Evolutionary conservation across 208 protist species (phyloP).

Genomic region (Trypanosoma brucei): DNA sequence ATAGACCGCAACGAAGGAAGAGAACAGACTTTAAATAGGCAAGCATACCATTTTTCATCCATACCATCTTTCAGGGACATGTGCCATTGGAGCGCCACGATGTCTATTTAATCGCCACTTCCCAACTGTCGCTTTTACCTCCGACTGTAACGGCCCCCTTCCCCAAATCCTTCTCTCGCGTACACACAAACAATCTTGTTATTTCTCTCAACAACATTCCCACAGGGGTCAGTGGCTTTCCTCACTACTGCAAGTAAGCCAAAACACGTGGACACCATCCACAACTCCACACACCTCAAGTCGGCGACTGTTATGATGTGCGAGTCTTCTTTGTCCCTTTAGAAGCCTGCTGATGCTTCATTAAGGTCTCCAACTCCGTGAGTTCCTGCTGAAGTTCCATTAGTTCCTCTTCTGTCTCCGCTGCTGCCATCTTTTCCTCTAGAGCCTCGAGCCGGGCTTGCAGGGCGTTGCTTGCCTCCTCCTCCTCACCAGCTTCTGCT

Average conservation of each 20-base stretch:
- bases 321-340: not conserved
- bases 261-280: not conserved
- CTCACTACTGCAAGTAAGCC: not conserved
- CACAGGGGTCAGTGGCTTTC: too few relatives aligned
- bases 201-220: too few relatives aligned
- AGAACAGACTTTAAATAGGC: too few relatives aligned
- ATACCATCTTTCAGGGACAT: too few relatives aligned
- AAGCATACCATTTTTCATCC: too few relatives aligned
- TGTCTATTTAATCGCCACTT: too few relatives aligned
- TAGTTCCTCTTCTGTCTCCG: conserved; percentile 80
- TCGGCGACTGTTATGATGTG: not conserved
- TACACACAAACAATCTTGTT: too few relatives aligned
- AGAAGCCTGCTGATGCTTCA: not conserved
- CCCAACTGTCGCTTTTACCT: too few relatives aligned
- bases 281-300: not conserved
- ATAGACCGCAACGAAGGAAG: too few relatives aligned
- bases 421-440: conserved; percentile 55
- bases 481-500: not conserved
- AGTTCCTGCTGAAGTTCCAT: conserved; percentile 43
- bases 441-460: conserved; percentile 58
- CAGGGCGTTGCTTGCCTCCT: conserved; percentile 29
- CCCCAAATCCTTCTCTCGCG: too few relatives aligned
- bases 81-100: too few relatives aligned
- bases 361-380: conserved; percentile 15
- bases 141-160: too few relatives aligned